phyloP scores from a whole-genome alignment of 176 grass and related monocot genomes.

The Hordeum marinum region DNA sequence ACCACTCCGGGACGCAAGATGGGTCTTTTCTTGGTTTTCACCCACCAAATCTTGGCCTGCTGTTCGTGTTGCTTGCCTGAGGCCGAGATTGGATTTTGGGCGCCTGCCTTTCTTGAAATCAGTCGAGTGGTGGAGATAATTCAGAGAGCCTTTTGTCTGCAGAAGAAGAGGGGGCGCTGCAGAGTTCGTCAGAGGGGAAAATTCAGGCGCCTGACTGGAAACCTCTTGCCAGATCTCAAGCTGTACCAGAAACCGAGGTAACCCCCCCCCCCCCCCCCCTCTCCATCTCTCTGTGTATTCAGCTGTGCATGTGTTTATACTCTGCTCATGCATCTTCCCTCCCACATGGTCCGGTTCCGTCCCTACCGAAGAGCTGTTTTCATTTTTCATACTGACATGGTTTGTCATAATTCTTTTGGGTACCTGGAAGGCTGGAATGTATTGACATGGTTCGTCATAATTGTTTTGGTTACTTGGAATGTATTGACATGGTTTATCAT shows the following conservation, averaged over 20 bases:
- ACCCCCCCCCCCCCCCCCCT: too few species aligned
- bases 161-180: not conserved
- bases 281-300: not conserved
- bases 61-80: not conserved
- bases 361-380: not conserved
- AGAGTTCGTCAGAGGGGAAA: not conserved
- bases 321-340: too few species aligned
- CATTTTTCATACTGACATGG: not conserved
- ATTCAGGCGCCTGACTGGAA: constrained; percentile 11
- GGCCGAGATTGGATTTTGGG: not conserved
- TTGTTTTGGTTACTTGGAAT: not conserved
- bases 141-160: not conserved
- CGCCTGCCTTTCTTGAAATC: not conserved
- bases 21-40: not conserved
- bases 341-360: not conserved
- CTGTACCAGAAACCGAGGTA: constrained; percentile 30
- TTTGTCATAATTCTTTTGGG: not conserved
- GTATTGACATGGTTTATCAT: not conserved
- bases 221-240: constrained; percentile 15
- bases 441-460: not conserved
- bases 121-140: not conserved
- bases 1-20: not conserved
- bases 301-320: too few species aligned
- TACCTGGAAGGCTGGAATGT: not conserved
- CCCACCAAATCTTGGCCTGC: not conserved